A percentile compares a stretch with the other conserved stretches of the same genome.
Conservation (phyloP, 176 grass and related monocot species). For the Ensete ventricosum region DNA sequence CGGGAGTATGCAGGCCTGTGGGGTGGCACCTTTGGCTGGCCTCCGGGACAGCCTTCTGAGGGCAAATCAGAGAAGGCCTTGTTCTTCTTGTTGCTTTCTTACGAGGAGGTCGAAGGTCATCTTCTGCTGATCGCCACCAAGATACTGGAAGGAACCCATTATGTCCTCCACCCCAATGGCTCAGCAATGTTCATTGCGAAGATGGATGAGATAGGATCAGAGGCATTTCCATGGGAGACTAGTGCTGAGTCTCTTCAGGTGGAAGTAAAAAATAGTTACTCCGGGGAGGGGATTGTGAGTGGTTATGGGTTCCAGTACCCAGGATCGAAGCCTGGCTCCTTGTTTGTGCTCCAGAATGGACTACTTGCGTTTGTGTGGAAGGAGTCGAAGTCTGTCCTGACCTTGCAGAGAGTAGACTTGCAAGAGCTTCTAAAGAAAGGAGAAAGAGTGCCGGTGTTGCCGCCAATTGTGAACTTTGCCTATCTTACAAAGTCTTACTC, state of each 20-base stretch:
- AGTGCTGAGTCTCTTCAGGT: constrained; percentile 32
- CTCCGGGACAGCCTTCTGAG: constrained; percentile 31
- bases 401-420: constrained; percentile 53
- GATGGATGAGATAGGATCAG: constrained; percentile 28
- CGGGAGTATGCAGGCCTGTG: constrained; percentile 66
- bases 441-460: constrained; percentile 54
- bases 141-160: constrained; percentile 79
- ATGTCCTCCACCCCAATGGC: constrained; percentile 78
- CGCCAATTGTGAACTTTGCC: constrained; percentile 45
- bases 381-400: constrained; percentile 50
- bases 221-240: constrained; percentile 56
- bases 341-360: constrained; percentile 52
- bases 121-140: constrained; percentile 65
- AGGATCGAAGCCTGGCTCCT: constrained; percentile 64
- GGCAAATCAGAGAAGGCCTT: constrained; percentile 64
- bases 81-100: constrained; percentile 75
- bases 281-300: constrained; percentile 55
- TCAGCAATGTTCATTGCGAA: constrained; percentile 61
- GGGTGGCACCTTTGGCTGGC: constrained; percentile 92
- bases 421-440: constrained; percentile 45
- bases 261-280: constrained; percentile 32
- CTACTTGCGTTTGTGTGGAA: constrained; percentile 77
- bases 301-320: constrained; percentile 85
- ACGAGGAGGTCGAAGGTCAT: constrained; percentile 49
- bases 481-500: constrained; percentile 71